Percentiles rank a stretch among this genome's conserved stretches.
phyloP scores from a whole-genome alignment of 192 early-diverging fungal genomes.

The Rhizophagus prolifer region DNA sequence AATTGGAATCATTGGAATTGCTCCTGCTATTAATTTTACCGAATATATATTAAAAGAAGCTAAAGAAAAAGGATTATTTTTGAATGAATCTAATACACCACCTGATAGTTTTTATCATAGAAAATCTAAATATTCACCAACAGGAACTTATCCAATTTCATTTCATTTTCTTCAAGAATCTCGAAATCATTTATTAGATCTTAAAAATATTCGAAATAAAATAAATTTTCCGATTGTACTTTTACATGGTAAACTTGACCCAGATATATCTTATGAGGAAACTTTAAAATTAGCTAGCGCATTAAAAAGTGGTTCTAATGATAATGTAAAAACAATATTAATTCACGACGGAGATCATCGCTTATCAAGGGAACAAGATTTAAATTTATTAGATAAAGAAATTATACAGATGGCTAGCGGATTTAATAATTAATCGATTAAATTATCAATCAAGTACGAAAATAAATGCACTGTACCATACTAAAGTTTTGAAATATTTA shows the following conservation, averaged over 20 bases:
- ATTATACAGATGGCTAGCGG: neutral
- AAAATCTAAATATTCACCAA: conserved; percentile 10
- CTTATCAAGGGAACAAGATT: conserved; percentile 17
- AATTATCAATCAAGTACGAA: too few species aligned
- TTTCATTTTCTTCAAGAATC: conserved; percentile 16
- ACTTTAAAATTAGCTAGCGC: neutral
- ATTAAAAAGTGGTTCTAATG: neutral
- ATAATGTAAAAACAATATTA: neutral
- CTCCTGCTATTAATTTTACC: conserved; percentile 3
- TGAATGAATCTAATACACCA: neutral
- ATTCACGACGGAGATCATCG: neutral
- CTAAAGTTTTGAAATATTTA: too few species aligned
- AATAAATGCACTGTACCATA: too few species aligned
- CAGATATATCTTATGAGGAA: neutral
- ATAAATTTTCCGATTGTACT: neutral
- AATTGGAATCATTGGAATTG: neutral
- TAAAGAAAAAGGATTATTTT: neutral
- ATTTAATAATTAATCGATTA: too few species aligned
- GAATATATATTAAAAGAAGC: conserved; percentile 4
- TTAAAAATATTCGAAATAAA: neutral
- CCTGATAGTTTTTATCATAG: neutral
- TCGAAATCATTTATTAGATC: neutral
- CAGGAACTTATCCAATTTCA: conserved; percentile 13
- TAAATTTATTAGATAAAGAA: conserved; percentile 1
- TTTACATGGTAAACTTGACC: conserved; percentile 2